Evolutionary conservation across 176 grass and related monocot species (phyloP), one percentile per base, ranked within the genome.

Genomic region (Themeda triandra): DNA sequence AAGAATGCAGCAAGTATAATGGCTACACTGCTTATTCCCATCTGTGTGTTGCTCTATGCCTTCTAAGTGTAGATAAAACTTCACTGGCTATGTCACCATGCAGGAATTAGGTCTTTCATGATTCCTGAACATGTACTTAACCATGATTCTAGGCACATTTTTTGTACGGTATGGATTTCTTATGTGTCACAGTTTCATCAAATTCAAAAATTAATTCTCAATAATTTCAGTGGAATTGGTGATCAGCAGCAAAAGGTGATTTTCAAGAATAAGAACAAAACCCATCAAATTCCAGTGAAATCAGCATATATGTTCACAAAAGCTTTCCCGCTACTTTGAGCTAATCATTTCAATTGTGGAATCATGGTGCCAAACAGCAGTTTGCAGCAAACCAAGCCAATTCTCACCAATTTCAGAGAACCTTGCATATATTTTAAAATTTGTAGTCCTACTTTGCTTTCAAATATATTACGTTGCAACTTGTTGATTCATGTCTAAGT

Each of bases 1-100:
- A 87, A 83, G 48, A 69, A 75, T 51, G 27, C 89, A 84, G 68
- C 68, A 62, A 90, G 53, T 84, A 64, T 87, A 67, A 42, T 80
- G 75, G 62, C 30, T 13, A 75, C 59, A 27, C 19, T 80, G 68
- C 30, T 87, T 37, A 69, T 87, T 33, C 80, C 80, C 4, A 27
- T 44, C 42, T 84, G 75, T 74, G 80, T 39, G 25, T 84, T 91
- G 77, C 44, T 91, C 31, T 76, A 25, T 80, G 41, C 49, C 69
- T 80, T 90, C 48, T 90, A 87, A 79, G 31, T 42, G 73, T 42
- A 74, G 69, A 30, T 65, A 63, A 21, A 33, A 27, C 53, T 82
- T 44, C 32, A 40, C n/a, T 73, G 67, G 39, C 39, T 24, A 56
- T 77, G 71, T 76, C 49, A 76, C 31, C n/a, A 64, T 78, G 64